Conservation (phyloP, 345 rosid species). For the Rhizophora apiculata region DNA sequence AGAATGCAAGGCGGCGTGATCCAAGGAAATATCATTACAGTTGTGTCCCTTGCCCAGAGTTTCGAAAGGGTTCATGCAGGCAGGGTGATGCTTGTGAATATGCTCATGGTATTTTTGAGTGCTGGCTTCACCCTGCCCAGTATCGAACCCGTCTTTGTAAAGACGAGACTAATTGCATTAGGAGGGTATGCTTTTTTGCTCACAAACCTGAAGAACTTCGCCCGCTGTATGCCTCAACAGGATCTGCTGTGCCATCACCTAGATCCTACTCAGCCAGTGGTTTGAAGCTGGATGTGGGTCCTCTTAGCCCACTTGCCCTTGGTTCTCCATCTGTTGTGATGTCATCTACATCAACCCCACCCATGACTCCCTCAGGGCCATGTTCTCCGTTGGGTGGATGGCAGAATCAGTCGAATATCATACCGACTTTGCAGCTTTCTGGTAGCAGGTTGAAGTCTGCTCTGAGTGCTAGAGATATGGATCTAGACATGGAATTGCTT, state of each 20-base stretch:
- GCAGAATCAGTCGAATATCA: constrained; percentile 45
- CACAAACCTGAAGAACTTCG: constrained; percentile 86
- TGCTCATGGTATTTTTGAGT: constrained; percentile 91
- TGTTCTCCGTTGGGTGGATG: constrained; percentile 60
- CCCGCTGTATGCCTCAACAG: constrained; percentile 76
- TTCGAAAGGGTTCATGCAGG: constrained; percentile 80
- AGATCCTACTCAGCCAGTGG: constrained; percentile 50
- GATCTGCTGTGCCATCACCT: constrained; percentile 83
- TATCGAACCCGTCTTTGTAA: constrained; percentile 86
- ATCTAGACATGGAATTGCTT: constrained; percentile 44
- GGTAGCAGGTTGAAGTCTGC: constrained; percentile 73
- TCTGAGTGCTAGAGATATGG: constrained; percentile 59
- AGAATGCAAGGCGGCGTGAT: constrained; percentile 92
- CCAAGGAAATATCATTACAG: constrained; percentile 85
- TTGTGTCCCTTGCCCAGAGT: constrained; percentile 95
- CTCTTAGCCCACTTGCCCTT: constrained; percentile 55
- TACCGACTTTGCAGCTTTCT: constrained; percentile 68
- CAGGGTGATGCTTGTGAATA: constrained; percentile 84
- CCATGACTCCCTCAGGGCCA: constrained; percentile 55
- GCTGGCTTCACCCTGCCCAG: constrained; percentile 98
- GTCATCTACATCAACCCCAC: constrained; percentile 58
- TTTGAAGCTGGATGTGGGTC: constrained; percentile 57
- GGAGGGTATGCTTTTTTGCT: constrained; percentile 96
- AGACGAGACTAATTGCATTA: constrained; percentile 64
- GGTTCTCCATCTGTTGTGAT: constrained; percentile 49